A percentile compares a stretch with the other conserved stretches of the same genome.
phyloP scores from a whole-genome alignment of 306 rosid genomes.

The Prunus armeniaca region DNA sequence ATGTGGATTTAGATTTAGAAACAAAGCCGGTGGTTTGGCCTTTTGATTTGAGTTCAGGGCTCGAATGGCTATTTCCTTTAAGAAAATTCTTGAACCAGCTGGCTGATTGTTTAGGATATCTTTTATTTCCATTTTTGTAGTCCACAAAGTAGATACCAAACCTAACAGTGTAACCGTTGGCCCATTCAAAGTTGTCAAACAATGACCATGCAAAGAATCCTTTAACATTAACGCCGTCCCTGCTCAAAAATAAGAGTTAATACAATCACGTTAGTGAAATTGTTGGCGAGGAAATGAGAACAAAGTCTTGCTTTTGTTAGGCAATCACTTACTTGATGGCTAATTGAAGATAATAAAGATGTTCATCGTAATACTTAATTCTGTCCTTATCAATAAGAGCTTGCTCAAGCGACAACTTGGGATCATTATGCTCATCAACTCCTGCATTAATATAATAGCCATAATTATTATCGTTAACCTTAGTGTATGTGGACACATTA shows the following conservation, averaged over 20 bases:
- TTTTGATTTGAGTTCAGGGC: too few relatives aligned
- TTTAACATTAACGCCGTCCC: slow-evolving; percentile 44
- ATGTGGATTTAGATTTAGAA: background rate
- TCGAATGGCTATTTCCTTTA: background rate
- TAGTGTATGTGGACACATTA: background rate
- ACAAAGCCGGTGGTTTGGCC: background rate
- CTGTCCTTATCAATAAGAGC: slow-evolving; percentile 35
- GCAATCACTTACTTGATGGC: slow-evolving; percentile 43
- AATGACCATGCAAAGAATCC: slow-evolving; percentile 53
- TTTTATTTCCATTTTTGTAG: slow-evolving; percentile 22
- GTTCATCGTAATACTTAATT: slow-evolving; percentile 35
- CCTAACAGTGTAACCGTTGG: slow-evolving; percentile 20
- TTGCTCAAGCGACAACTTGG: slow-evolving; percentile 28
- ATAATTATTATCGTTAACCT: background rate
- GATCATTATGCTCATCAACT: slow-evolving; percentile 34
- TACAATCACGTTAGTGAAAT: background rate
- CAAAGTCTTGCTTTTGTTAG: background rate
- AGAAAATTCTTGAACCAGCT: slow-evolving; percentile 27
- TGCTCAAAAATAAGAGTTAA: background rate
- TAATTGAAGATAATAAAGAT: slow-evolving; percentile 33
- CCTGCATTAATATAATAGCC: slow-evolving; percentile 19
- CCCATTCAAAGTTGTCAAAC: slow-evolving; percentile 55
- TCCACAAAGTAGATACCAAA: slow-evolving; percentile 33
- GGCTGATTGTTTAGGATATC: slow-evolving; percentile 31
- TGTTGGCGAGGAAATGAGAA: background rate